These are phyloP conservation scores for Pseudodiploospora longispora DNA, from an alignment of 2,329 filamentous ascomycete genomes.

Conservation along the genomic window DNA sequence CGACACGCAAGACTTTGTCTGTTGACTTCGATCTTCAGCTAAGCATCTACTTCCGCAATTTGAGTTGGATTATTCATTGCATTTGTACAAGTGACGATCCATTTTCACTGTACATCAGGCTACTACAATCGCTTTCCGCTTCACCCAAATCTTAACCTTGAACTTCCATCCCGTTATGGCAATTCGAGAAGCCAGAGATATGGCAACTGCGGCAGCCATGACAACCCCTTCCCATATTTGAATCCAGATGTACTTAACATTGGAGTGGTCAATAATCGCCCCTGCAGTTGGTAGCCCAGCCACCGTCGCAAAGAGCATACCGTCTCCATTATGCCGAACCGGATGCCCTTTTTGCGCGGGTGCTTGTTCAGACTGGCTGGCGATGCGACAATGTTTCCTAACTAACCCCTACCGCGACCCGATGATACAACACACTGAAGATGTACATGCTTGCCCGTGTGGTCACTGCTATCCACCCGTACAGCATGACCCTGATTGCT, in stretches of 20 bases:
- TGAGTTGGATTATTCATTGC: neutral
- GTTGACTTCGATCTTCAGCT: too few relatives aligned
- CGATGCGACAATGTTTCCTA: constrained; percentile 34
- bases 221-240: constrained; percentile 40
- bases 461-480: constrained; percentile 47
- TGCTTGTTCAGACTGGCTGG: constrained; percentile 35
- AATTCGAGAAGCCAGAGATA: constrained; percentile 24
- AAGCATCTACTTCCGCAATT: too few relatives aligned
- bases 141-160: constrained; percentile 25
- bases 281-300: constrained; percentile 37
- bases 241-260: constrained; percentile 33
- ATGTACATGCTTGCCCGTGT: constrained; percentile 30
- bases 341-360: constrained; percentile 35
- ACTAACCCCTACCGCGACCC: constrained; percentile 31
- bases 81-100: neutral
- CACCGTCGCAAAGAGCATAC: constrained; percentile 34
- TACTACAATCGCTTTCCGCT: neutral
- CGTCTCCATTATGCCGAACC: constrained; percentile 39
- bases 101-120: neutral
- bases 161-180: constrained; percentile 28
- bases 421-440: constrained; percentile 36
- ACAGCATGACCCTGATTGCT: constrained; percentile 39
- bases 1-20: too few relatives aligned
- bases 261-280: constrained; percentile 33
- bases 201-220: constrained; percentile 24